phyloP scores from a whole-genome alignment of 176 grass and related monocot genomes.

The Puccinellia tenuiflora region DNA sequence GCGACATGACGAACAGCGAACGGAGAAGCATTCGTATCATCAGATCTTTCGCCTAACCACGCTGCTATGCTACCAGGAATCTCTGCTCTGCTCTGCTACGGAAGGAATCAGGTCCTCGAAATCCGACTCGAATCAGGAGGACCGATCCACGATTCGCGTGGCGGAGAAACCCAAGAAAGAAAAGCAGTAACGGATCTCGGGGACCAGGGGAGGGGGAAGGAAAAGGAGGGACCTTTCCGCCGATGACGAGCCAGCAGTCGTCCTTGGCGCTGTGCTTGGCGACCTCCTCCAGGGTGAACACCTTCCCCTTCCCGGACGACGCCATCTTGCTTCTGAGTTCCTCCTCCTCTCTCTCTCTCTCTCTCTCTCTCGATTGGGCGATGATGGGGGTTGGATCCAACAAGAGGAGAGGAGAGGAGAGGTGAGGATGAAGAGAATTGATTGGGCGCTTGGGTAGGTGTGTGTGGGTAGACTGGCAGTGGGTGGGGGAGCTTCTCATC shows the following conservation, averaged over 20 bases:
- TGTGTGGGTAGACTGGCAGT: not conserved
- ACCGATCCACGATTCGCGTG: too few species aligned
- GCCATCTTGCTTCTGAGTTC: slow-evolving; percentile 5
- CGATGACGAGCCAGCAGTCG: slow-evolving; percentile 57
- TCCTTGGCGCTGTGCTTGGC: slow-evolving; percentile 51
- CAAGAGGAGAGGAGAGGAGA: not conserved
- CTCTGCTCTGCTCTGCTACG: too few species aligned
- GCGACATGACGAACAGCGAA: too few species aligned
- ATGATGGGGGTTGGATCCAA: not conserved
- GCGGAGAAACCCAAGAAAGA: not conserved
- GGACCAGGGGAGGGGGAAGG: not conserved
- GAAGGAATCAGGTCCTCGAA: too few species aligned
- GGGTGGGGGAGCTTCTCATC: too few species aligned
- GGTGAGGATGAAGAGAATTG: not conserved
- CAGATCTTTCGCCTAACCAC: too few species aligned
- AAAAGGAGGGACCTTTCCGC: slow-evolving; percentile 24
- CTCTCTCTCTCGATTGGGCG: not conserved
- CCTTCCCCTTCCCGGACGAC: slow-evolving; percentile 29
- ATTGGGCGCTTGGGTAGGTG: not conserved
- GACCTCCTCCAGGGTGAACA: slow-evolving; percentile 39
- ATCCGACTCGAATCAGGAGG: too few species aligned
- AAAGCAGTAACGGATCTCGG: not conserved
- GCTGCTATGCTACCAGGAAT: too few species aligned
- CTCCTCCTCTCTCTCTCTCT: not conserved
- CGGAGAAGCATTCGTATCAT: too few species aligned